Conservation (phyloP, 2,329 filamentous ascomycete species). For the Alternaria rosae region DNA sequence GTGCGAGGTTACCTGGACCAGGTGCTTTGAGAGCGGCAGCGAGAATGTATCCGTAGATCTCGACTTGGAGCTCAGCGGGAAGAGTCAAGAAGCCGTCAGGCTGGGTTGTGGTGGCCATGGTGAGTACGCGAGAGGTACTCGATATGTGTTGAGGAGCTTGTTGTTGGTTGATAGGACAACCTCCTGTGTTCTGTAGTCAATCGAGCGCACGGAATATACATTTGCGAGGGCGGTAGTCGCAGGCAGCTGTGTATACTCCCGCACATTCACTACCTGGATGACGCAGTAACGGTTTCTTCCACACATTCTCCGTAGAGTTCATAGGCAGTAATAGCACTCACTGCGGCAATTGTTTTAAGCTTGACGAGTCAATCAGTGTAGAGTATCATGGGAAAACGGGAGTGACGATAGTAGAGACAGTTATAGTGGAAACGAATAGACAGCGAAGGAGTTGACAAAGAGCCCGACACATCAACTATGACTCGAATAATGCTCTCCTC, state of each 20-base stretch:
- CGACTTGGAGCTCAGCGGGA: background rate
- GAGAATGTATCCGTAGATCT: background rate
- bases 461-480: background rate
- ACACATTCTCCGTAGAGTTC: background rate
- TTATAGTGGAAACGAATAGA: background rate
- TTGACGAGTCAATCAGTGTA: background rate
- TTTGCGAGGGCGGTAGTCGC: background rate
- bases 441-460: background rate
- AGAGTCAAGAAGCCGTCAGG: background rate
- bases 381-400: background rate
- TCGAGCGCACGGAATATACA: background rate
- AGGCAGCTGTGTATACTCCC: background rate
- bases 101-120: background rate
- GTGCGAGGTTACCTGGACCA: background rate
- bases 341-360: background rate
- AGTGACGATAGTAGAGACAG: background rate
- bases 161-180: background rate
- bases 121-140: background rate
- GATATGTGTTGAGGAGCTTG: background rate
- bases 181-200: background rate
- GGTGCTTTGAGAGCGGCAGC: background rate
- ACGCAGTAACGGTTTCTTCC: background rate
- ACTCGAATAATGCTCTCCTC: background rate
- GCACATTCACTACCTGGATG: background rate
- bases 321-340: background rate